Evolutionary conservation across 106 monocot species (phyloP).

Genomic region (Gastrodia elata): DNA sequence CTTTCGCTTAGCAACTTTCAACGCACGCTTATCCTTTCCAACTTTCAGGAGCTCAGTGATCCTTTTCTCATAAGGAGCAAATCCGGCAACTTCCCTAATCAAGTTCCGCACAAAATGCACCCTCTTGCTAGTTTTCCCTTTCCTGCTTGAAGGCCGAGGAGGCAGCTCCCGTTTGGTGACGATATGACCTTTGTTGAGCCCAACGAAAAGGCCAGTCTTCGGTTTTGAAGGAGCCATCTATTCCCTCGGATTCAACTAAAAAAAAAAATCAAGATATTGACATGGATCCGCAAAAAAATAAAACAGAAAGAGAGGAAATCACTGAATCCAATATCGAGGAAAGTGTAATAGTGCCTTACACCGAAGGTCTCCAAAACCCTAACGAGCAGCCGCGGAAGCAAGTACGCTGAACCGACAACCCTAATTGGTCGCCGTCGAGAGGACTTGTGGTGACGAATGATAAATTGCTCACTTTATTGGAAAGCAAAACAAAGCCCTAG

Average conservation of each 20-base stretch:
- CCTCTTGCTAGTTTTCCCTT: conserved; percentile 44
- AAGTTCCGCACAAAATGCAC: conserved; percentile 45
- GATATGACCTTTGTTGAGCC: conserved; percentile 30
- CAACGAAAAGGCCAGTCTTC: conserved; percentile 10
- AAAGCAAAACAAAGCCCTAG: too few relatives aligned
- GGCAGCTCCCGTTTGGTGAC: conserved; percentile 32
- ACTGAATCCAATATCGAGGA: background rate
- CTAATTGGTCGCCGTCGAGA: background rate
- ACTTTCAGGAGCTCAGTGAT: conserved; percentile 56
- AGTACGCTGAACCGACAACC: background rate
- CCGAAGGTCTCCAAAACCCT: background rate
- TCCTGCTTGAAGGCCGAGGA: conserved; percentile 27
- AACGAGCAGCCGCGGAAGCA: background rate
- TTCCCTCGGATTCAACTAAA: background rate
- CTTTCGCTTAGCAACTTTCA: conserved; percentile 54
- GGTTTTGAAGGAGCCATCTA: conserved; percentile 11
- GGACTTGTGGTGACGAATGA: too few relatives aligned
- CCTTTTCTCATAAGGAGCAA: conserved; percentile 58
- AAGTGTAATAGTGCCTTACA: background rate
- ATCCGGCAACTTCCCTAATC: conserved; percentile 61
- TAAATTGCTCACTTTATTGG: too few relatives aligned
- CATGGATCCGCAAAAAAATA: too few relatives aligned
- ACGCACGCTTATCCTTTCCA: conserved; percentile 55
- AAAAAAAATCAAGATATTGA: background rate
- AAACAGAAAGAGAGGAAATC: background rate